phyloP scores from a whole-genome alignment of 2,329 filamentous ascomycete genomes.

The Falciphora oryzae region DNA sequence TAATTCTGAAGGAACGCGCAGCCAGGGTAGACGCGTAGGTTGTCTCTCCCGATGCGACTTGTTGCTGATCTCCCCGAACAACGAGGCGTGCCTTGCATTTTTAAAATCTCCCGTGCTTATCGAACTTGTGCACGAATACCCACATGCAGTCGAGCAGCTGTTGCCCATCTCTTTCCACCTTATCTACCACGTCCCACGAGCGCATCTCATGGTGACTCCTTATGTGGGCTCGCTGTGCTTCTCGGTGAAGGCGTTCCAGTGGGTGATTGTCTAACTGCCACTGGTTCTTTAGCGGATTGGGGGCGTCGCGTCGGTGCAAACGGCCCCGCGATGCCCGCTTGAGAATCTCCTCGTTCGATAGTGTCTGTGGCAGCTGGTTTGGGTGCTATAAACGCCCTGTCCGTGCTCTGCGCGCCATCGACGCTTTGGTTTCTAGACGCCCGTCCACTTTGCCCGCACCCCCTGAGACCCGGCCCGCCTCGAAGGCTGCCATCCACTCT shows the following conservation, averaged over 20 bases:
- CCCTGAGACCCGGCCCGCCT: not conserved
- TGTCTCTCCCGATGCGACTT: not conserved
- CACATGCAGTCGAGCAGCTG: not conserved
- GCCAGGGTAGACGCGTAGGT: not conserved
- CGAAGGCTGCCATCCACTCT: not conserved
- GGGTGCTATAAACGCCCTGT: too few species aligned
- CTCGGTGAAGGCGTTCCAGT: not conserved
- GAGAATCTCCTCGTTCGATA: not conserved
- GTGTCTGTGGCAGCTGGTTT: too few species aligned
- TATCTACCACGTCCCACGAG: not conserved
- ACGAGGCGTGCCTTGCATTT: not conserved
- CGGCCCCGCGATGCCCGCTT: not conserved
- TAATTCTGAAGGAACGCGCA: not conserved
- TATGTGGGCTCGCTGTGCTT: not conserved
- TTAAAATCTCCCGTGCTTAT: not conserved
- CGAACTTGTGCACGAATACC: not conserved
- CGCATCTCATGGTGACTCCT: not conserved
- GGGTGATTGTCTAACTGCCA: not conserved
- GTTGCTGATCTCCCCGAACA: not conserved
- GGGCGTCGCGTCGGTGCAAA: not conserved
- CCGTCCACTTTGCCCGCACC: too few species aligned
- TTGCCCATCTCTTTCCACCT: not conserved
- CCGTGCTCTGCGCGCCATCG: too few species aligned
- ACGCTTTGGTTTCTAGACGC: too few species aligned
- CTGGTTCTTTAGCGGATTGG: not conserved